Conservation (phyloP, 805 yeast genomes). For the Metschnikowia aberdeeniae region DNA sequence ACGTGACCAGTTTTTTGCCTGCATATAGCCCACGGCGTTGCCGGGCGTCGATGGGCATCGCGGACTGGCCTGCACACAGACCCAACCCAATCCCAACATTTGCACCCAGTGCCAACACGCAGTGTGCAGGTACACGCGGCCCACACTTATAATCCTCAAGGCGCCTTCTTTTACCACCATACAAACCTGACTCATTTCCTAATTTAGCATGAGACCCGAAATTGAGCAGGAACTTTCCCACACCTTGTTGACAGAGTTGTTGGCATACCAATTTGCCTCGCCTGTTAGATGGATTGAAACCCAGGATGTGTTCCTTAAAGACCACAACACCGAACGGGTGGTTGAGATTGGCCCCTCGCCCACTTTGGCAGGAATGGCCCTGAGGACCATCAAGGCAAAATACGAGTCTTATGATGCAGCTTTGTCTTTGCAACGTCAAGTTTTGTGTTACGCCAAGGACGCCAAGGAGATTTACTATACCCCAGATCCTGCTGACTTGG, state of each 20-base stretch:
- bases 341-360: constrained; percentile 99
- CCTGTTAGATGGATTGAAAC: constrained; percentile 99
- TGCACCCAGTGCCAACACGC: constrained; percentile 13
- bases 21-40: too few species aligned
- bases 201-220: constrained; percentile 74
- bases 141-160: background rate
- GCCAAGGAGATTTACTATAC: constrained; percentile 95
- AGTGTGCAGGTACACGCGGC: constrained; percentile 1
- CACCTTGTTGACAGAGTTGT: constrained; percentile 85
- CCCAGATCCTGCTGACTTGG: constrained; percentile 63
- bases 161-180: background rate
- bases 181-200: background rate
- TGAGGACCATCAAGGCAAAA: constrained; percentile 90
- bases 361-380: constrained; percentile 97
- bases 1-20: too few species aligned
- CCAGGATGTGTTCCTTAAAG: constrained; percentile 93
- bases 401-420: constrained; percentile 99
- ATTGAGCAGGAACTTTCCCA: constrained; percentile 97
- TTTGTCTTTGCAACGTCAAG: constrained; percentile 86
- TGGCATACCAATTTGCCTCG: constrained; percentile 98
- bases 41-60: background rate
- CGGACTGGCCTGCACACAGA: background rate
- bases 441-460: constrained; percentile 92
- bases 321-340: constrained; percentile 92
- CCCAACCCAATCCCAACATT: constrained; percentile 12